Percentiles rank a stretch among this genome's conserved stretches.
Evolutionary conservation across 345 rosid species (phyloP).

Genomic region (Euphorbia pulcherrima): DNA sequence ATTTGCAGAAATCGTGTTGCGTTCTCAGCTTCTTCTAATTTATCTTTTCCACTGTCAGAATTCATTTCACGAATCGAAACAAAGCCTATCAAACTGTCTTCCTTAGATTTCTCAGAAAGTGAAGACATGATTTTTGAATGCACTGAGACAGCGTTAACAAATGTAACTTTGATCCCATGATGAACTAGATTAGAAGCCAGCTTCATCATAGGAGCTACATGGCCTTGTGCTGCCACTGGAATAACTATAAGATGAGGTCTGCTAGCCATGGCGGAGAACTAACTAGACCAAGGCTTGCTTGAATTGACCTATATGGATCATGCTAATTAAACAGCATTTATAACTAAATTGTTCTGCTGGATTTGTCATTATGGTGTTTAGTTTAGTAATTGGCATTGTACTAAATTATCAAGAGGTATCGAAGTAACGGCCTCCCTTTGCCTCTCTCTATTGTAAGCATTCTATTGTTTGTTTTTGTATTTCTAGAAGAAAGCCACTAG

Average conservation of each 20-base stretch:
- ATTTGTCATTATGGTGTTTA: background rate
- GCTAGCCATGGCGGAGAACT: constrained; percentile 9
- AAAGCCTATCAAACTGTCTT: background rate
- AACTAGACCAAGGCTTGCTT: background rate
- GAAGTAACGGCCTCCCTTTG: background rate
- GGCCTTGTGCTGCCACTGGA: constrained; percentile 30
- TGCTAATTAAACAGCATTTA: no score
- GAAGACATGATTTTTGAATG: constrained; percentile 14
- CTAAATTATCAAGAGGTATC: background rate
- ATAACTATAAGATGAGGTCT: constrained; percentile 23
- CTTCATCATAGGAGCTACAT: constrained; percentile 28
- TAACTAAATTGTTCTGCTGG: background rate
- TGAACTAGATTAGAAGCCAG: constrained; percentile 29
- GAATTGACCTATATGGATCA: no score
- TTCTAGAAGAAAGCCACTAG: background rate
- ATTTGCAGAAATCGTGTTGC: background rate
- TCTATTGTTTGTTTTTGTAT: background rate
- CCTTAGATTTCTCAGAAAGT: background rate
- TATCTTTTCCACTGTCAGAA: background rate
- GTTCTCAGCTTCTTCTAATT: background rate
- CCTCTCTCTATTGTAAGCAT: no score
- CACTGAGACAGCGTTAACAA: constrained; percentile 24
- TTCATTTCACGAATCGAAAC: constrained; percentile 1
- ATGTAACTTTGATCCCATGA: constrained; percentile 35
- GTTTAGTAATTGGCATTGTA: no score